Conservation (phyloP, 768 basidiomycete genomes). For the Candolleomyces aberdarensis region DNA sequence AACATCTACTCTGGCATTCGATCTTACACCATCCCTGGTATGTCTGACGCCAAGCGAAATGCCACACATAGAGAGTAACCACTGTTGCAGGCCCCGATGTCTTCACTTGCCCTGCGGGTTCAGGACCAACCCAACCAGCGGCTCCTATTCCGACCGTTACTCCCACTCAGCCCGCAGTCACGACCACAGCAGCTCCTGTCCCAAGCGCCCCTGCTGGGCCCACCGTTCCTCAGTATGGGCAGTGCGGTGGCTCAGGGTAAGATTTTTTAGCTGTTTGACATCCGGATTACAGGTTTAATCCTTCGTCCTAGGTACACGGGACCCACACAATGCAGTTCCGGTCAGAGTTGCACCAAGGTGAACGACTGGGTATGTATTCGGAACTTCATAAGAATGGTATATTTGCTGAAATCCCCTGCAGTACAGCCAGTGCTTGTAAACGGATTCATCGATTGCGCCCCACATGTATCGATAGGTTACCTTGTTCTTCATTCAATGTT, state of each 20-base stretch:
- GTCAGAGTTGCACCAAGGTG: conserved; percentile 26
- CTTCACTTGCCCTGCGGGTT: conserved; percentile 33
- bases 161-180: conserved; percentile 11
- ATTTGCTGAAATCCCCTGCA: conserved; percentile 5
- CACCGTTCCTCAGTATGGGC: conserved; percentile 38
- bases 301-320: conserved; percentile 27
- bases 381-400: not conserved
- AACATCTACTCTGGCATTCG: conserved; percentile 40
- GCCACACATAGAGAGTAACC: not conserved
- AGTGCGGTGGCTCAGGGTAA: conserved; percentile 39
- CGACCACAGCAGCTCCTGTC: conserved; percentile 1
- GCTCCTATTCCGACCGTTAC: conserved; percentile 2
- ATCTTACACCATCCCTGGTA: conserved; percentile 40
- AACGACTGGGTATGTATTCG: conserved; percentile 29
- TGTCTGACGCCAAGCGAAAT: not conserved
- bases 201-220: conserved; percentile 16
- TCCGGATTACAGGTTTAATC: not conserved
- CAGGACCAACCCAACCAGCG: conserved; percentile 9
- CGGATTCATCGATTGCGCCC: not conserved
- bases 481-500: not conserved
- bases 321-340: conserved; percentile 32
- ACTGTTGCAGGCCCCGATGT: conserved; percentile 30
- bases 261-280: conserved; percentile 11
- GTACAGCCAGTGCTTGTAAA: conserved; percentile 26
- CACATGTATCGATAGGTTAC: not conserved